These are phyloP conservation scores for Haplosporangium sp. DNA, from an alignment of 371 early-diverging fungal genomes.

Conservation along the genomic window DNA sequence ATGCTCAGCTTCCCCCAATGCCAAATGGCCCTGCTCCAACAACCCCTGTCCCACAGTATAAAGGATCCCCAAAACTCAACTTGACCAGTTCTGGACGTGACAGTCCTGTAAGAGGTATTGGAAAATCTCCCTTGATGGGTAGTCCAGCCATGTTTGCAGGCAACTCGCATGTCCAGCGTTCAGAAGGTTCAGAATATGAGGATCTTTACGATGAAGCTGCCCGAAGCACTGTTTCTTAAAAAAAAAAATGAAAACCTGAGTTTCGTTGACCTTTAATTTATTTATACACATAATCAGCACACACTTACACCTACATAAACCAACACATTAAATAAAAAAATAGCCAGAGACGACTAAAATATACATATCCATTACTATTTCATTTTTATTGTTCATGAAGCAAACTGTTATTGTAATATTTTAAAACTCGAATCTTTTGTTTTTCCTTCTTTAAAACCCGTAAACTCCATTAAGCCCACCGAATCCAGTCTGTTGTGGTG, in stretches of 20 bases:
- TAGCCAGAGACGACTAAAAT: too few relatives aligned
- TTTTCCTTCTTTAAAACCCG: conserved; percentile 6
- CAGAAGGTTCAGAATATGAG: too few relatives aligned
- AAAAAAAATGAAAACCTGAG: too few relatives aligned
- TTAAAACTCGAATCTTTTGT: too few relatives aligned
- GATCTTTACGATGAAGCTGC: conserved; percentile 52
- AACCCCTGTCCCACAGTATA: neutral
- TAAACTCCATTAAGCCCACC: neutral
- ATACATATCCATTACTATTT: neutral
- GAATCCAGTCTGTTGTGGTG: conserved; percentile 20
- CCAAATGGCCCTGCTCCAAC: conserved; percentile 14
- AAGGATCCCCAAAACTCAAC: conserved; percentile 7
- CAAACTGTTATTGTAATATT: too few relatives aligned
- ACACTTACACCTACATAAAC: neutral
- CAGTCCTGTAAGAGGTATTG: conserved; percentile 22
- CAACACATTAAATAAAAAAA: too few relatives aligned
- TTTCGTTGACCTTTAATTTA: neutral
- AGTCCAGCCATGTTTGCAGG: conserved; percentile 5
- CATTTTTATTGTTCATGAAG: neutral
- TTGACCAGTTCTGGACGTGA: neutral
- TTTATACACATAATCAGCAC: neutral
- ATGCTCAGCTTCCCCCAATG: conserved; percentile 13
- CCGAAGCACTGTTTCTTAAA: conserved; percentile 46
- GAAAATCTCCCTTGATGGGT: conserved; percentile 12
- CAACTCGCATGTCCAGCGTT: conserved; percentile 1